Evolutionary conservation across 2,329 filamentous ascomycete genomes (phyloP).

Genomic region (Elsinoe arachidis): DNA sequence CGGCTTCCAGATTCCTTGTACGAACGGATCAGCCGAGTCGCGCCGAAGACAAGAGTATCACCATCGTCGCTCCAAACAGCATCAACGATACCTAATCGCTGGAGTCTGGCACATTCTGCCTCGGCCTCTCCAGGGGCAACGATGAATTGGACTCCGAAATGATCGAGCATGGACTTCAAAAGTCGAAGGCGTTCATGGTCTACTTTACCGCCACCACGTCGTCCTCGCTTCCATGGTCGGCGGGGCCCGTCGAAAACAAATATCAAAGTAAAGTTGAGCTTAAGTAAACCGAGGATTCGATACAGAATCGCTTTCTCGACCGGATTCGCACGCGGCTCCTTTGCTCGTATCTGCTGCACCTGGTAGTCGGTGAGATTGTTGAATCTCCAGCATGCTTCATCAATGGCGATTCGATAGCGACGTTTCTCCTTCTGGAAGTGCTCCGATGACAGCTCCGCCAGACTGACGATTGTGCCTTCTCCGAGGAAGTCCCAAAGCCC

Average conservation of each 20-base stretch:
- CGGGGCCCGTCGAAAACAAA: constrained; percentile 49
- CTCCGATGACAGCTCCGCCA: constrained; percentile 32
- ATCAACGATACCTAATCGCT: constrained; percentile 37
- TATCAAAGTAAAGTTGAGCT: constrained; percentile 42
- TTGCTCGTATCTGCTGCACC: constrained; percentile 27
- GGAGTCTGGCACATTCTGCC: constrained; percentile 40
- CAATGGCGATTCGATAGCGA: constrained; percentile 35
- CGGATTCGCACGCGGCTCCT: constrained; percentile 31
- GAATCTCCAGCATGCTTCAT: constrained; percentile 38
- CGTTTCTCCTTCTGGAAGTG: constrained; percentile 29
- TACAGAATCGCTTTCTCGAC: constrained; percentile 36
- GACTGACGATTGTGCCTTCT: constrained; percentile 26
- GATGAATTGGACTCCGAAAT: constrained; percentile 35
- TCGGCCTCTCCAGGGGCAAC: constrained; percentile 41
- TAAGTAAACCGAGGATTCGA: constrained; percentile 38
- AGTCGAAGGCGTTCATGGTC: constrained; percentile 27
- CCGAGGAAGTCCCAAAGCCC: constrained; percentile 32
- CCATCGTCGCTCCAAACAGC: constrained; percentile 43
- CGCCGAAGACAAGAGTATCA: constrained; percentile 42
- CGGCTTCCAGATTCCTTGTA: constrained; percentile 23
- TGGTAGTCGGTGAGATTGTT: constrained; percentile 32
- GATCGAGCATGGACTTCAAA: constrained; percentile 31
- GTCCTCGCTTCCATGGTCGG: constrained; percentile 31
- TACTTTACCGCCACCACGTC: constrained; percentile 22
- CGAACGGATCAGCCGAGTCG: constrained; percentile 32